Evolutionary conservation across 1,139 yeast genomes (phyloP).

Genomic region (Taphrina populina): DNA sequence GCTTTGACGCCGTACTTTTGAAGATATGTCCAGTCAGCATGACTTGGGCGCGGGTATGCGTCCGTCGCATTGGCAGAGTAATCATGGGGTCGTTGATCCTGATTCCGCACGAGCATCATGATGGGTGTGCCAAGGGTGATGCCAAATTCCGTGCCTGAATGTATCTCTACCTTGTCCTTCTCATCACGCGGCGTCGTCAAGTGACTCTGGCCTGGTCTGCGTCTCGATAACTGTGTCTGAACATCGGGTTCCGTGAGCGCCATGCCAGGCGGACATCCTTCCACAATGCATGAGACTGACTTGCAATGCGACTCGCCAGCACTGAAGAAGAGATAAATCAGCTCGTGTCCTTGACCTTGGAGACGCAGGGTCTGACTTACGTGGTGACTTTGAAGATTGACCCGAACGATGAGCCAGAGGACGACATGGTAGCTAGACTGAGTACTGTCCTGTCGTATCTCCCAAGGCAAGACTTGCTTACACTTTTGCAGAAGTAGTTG

Average conservation of each 20-base stretch:
- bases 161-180: conserved; percentile 87
- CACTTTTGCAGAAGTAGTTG: no score
- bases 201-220: conserved; percentile 96
- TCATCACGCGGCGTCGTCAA: conserved; percentile 92
- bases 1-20: conserved; percentile 90
- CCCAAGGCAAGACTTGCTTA: no score
- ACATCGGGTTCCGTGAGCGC: conserved; percentile 78
- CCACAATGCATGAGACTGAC: conserved; percentile 98
- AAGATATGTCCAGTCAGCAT: conserved; percentile 93
- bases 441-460: not conserved
- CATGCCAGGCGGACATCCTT: conserved; percentile 96
- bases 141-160: conserved; percentile 91
- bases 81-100: conserved; percentile 96
- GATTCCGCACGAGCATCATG: conserved; percentile 86
- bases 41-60: conserved; percentile 93
- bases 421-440: conserved; percentile 21
- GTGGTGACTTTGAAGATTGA: conserved; percentile 38
- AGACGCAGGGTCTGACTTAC: conserved; percentile 12
- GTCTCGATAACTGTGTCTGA: conserved; percentile 91
- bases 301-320: conserved; percentile 96
- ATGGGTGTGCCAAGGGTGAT: conserved; percentile 92
- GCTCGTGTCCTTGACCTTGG: conserved; percentile 5
- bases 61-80: conserved; percentile 77
- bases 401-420: conserved; percentile 39
- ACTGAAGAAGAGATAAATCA: conserved; percentile 10